Evolutionary conservation across 768 basidiomycete species (phyloP).

Genomic region (Hypholoma fasciculare): DNA sequence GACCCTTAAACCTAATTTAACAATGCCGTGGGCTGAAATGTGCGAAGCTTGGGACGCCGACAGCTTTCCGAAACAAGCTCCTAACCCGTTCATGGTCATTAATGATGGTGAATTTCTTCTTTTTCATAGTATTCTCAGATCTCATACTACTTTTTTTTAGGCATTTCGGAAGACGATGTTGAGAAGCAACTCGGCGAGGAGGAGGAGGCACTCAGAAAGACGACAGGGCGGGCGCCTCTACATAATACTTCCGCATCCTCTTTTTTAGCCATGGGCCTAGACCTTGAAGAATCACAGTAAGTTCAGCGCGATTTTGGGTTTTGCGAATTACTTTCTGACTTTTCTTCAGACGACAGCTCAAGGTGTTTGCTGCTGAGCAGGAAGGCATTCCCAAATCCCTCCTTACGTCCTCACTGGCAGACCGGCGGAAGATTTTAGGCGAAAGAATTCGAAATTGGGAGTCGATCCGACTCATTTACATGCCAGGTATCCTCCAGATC

Average conservation of each 20-base stretch:
- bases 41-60: conserved; percentile 4
- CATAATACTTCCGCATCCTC: not conserved
- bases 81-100: too few species aligned
- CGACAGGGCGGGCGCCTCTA: too few species aligned
- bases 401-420: not conserved
- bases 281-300: conserved; percentile 7
- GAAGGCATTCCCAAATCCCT: not conserved
- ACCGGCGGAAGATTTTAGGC: too few species aligned
- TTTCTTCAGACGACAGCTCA: too few species aligned
- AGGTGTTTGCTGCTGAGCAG: not conserved
- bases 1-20: not conserved
- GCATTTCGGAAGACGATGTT: too few species aligned
- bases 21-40: not conserved
- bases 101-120: too few species aligned
- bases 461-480: conserved; percentile 10
- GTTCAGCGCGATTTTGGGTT: too few species aligned
- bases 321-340: too few species aligned
- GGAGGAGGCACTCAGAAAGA: not conserved
- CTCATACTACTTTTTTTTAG: too few species aligned
- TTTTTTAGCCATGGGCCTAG: not conserved
- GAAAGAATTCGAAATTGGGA: conserved; percentile 7
- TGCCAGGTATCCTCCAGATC: conserved; percentile 16
- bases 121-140: too few species aligned
- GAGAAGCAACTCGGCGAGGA: not conserved
- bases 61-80: conserved; percentile 3